Base-by-base conservation (phyloP, 805 yeast species). In the Wickerhamiella spandovensis region DNA sequence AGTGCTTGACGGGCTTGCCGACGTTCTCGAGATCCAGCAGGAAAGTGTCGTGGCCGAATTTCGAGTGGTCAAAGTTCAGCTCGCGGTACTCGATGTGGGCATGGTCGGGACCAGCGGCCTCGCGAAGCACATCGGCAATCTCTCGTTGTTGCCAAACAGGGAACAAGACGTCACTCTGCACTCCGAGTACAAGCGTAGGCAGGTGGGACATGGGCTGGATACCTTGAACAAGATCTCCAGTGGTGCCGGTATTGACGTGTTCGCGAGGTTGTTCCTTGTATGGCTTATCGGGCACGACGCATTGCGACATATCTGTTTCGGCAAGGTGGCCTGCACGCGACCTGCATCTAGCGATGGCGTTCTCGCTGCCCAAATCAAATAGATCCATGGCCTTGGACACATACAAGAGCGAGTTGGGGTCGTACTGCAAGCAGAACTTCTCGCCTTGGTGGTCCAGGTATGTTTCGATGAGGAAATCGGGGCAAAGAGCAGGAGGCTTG, bases 131-230 rank as follows among this genome's bases (percentile, higher is more conserved):
- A 15, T 77, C 75, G 25, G 78, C 80, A 51, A 86, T 79, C 62
- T 89, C 96, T 51, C 80, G 67, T 66, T 89, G 97, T 68, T 89
- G 97, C 95, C 95, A 86, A 37, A 82, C 85, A 1, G 97, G 97
- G 71, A 89, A 89, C 48, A 89, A 72, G 41, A 84, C 84, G 63
- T 89, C 97, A 1, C 92, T 82, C 61, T 85, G 92, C n/a, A 88
- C 96, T 10, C 97, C 97, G 48, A 89, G 75, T 3, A 89, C 85
- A 50, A 89, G 70, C 3, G 84, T 73, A 32, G 83, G 79, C 53
- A 79, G 78, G 55, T 80, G 72, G 1, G 82, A 72, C 51, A 89
- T 69, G 24, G 76, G 75, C 28, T 62, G 59, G 71, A 89, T 68
- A 2, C 97, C 97, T 18, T 70, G 66, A 21, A 71, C 65, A 41